A percentile compares a stretch with the other conserved stretches of the same genome.
phyloP scores from a whole-genome alignment of 1,284 basidiomycete species.

The Trichosporon sp. region DNA sequence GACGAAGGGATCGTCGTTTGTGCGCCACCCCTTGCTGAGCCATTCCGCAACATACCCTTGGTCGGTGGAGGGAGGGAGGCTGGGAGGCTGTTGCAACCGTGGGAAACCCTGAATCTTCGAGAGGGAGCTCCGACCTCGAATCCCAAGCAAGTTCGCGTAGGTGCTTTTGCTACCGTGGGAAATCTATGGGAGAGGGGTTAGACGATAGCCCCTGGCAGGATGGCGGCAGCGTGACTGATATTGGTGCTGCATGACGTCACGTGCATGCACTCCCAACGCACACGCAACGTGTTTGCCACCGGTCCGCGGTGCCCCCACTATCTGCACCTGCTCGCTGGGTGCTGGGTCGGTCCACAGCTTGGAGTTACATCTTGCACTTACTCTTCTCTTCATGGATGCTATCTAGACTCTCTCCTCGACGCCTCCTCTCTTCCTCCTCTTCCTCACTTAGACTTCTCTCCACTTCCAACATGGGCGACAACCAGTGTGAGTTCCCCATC shows the following conservation, averaged over 20 bases:
- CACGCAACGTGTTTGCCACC: constrained; percentile 16
- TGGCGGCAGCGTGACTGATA: neutral
- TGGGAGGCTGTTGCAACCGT: too few relatives aligned
- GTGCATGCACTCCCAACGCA: neutral
- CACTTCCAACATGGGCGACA: neutral
- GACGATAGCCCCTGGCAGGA: neutral
- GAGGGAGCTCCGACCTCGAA: too few relatives aligned
- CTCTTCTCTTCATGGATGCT: constrained; percentile 13
- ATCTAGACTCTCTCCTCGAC: neutral
- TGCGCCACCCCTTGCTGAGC: neutral
- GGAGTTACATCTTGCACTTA: neutral
- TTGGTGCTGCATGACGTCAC: constrained; percentile 14
- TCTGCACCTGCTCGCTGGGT: neutral
- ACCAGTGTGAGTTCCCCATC: constrained; percentile 6
- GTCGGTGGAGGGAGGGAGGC: too few relatives aligned
- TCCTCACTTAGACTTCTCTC: neutral
- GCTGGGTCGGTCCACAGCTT: neutral
- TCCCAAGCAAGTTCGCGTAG: too few relatives aligned
- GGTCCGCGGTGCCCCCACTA: neutral
- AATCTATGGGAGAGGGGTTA: neutral
- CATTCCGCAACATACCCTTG: neutral
- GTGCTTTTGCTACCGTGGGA: too few relatives aligned
- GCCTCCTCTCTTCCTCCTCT: neutral
- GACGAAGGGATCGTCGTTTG: constrained; percentile 4
- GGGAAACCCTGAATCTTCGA: too few relatives aligned